Conservation (phyloP, 2,329 filamentous ascomycete genomes). For the Mariannaea elegans region DNA sequence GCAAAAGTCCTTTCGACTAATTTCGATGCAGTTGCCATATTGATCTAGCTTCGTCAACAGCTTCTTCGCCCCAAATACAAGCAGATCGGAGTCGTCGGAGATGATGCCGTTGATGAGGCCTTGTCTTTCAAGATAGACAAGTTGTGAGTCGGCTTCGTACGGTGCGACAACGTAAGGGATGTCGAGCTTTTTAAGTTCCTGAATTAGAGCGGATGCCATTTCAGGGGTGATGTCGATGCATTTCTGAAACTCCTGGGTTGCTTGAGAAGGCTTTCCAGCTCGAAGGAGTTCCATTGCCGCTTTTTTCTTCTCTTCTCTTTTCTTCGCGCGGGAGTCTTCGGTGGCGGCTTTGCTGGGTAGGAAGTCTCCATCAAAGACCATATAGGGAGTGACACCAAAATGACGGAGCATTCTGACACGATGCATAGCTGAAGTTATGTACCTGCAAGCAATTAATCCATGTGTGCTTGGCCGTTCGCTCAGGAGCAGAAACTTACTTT, state of each 20-base stretch:
- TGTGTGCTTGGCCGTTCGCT: not conserved
- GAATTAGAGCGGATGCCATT: constrained; percentile 92
- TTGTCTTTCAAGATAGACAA: constrained; percentile 90
- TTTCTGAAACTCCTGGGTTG: constrained; percentile 89
- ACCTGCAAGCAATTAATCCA: constrained; percentile 59
- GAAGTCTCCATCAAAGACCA: constrained; percentile 96
- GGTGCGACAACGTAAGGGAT: constrained; percentile 93
- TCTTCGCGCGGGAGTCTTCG: constrained; percentile 78
- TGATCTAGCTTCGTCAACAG: constrained; percentile 94
- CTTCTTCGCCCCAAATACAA: constrained; percentile 93
- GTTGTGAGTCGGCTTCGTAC: constrained; percentile 96
- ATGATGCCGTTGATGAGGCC: constrained; percentile 88
- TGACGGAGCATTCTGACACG: constrained; percentile 93
- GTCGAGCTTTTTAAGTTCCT: constrained; percentile 82
- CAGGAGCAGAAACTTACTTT: constrained; percentile 66
- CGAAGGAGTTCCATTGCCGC: constrained; percentile 81
- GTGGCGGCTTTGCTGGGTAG: constrained; percentile 93
- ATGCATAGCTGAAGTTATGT: constrained; percentile 88
- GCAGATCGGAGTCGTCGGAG: constrained; percentile 94
- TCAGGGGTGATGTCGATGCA: constrained; percentile 94
- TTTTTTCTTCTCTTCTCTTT: constrained; percentile 79
- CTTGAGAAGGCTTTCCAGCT: constrained; percentile 82
- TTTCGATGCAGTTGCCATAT: constrained; percentile 91
- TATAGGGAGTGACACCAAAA: constrained; percentile 91
- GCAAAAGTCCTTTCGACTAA: constrained; percentile 88